Evolutionary conservation across 257 asterid species (phyloP), one percentile per base, ranked within the genome.

Genomic region (Solanum microdontum): DNA sequence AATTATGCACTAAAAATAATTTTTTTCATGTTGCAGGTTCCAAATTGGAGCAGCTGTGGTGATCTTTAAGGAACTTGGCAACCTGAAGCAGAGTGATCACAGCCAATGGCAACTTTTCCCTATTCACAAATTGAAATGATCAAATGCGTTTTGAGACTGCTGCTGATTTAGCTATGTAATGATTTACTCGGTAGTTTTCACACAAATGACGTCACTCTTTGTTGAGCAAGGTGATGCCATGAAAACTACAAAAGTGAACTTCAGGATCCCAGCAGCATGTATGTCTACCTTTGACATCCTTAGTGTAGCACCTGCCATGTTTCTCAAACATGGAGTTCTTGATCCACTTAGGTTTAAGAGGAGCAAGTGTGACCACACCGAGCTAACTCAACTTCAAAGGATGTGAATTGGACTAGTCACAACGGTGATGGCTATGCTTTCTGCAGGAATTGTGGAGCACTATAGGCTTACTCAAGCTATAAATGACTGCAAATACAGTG

Each of bases 161-260:
- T 74, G 6, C 51, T 13, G 55, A 21, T 74, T 8, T 96, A 98
- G 98, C 95, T 95, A 45, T 95, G 98, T 94, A 96, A 95, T 94
- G 36, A 76, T 96, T 86, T 95, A 94, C 82, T 96, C 95, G 0
- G 97, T 94, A 8, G 99, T 94, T 68, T 95, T 93, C 90, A 90
- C 99, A 3, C 99, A 95, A 66, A 97, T 97, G 99, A 98, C 98
- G 45, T 97, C 99, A 0, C 91, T 95, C 33, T 97, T 97, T 11
- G 99, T 97, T 1, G 98, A 94, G 85, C 99, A 97, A 95, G 82
- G 82, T 34, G 55, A 74, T 74, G 82, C 51, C 51, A 36, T 74
- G 82, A 36, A 74, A 21, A 74, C 98, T 6, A 75, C 76, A 21
- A 45, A 93, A 23, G 91, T 93, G 37, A 91, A 90, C 94, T 97